Evolutionary conservation across 1,139 yeast species (phyloP), one percentile per base, ranked within the genome.

Genomic region (Debaryomyces nepalensis): DNA sequence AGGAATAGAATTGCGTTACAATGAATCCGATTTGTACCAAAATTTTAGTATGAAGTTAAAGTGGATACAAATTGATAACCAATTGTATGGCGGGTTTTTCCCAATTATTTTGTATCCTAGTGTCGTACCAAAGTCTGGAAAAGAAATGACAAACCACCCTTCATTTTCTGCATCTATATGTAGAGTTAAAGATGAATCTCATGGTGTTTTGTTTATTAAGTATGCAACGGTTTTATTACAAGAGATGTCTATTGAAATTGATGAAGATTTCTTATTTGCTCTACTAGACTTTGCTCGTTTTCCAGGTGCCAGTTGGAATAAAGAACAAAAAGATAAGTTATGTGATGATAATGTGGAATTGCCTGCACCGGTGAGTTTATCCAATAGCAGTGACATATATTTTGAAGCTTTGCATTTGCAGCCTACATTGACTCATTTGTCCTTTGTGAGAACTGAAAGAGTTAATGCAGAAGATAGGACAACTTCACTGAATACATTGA

Each of bases 11-110:
- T 50, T 91, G 24, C 75, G 87, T 39, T 89, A 86, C 62, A 86
- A 86, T 55, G 93, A 88, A 50, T 87, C 97, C 0, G 95, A 89
- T 37, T 64, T 88, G 19, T 88, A 87, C 54, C 96, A 90, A 59
- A 87, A 87, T 20, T 58, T 87, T 41, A 83, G 95, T 50, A 68
- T 85, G 63, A 90, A 90, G 57, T 65, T 91, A 55, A 91, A 91
- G 58, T 95, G 99, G 99, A 70, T 93, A 32, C 99, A 95, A 61
- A 75, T 91, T 41, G 99, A 95, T 60, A 93, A 95, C 56, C 97
- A 90, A 58, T 66, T 93, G 32, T 88, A 82, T 60, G 96, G 97
- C 1, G 88, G 96, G 8, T 79, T 86, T 2, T 93, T 80, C 66
- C 98, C 97, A 5, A 93, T 91, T 43, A 73, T 93, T 15, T 55